These are phyloP conservation scores for Russula olivacea DNA, from an alignment of 768 basidiomycete genomes.

Conservation along the genomic window DNA sequence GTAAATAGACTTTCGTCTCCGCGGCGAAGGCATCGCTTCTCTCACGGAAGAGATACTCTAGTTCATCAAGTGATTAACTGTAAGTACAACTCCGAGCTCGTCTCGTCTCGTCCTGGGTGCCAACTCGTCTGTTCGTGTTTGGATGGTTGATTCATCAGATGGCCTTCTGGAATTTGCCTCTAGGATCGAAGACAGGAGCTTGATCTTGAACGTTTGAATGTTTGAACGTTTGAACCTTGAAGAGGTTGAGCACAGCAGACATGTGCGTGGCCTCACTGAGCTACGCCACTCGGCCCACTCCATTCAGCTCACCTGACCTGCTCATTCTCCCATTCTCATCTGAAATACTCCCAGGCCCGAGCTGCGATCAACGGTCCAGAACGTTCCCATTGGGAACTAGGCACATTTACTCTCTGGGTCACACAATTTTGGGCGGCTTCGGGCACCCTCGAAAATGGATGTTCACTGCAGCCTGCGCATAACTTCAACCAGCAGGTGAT, in stretches of 20 bases:
- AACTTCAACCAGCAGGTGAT: no score
- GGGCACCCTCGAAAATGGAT: background rate
- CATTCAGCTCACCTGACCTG: background rate
- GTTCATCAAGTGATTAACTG: background rate
- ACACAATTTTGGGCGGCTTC: background rate
- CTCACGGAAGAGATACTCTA: background rate
- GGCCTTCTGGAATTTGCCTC: background rate
- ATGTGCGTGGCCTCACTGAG: background rate
- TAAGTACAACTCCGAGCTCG: no score
- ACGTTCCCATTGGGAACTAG: background rate
- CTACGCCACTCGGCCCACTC: background rate
- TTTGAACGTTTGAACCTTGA: slow-evolving; percentile 1
- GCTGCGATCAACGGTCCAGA: background rate
- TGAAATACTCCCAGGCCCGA: no score
- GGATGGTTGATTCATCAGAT: background rate
- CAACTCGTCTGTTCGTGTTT: background rate
- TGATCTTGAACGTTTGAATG: background rate
- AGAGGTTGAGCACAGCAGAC: background rate
- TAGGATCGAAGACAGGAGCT: background rate
- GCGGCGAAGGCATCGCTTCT: background rate
- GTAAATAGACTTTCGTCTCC: background rate
- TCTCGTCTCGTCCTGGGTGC: background rate
- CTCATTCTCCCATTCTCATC: background rate
- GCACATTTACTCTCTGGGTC: no score
- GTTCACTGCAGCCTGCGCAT: no score